Conservation (phyloP, 2,329 filamentous ascomycete species). For the Diaporthe eres region DNA sequence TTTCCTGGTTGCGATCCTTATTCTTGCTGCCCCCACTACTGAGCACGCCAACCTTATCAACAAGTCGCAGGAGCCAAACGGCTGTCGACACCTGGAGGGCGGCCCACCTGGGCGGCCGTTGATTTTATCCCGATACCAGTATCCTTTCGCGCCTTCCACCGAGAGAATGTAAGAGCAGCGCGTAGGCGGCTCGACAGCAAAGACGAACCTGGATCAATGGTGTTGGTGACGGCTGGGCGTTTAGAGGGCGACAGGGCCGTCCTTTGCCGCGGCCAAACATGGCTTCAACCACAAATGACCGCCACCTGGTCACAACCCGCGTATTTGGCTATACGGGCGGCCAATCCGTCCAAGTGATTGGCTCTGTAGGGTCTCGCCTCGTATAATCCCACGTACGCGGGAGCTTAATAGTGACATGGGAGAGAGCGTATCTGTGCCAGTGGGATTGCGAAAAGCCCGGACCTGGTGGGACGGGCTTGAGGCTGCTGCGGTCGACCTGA, state of each 20-base stretch:
- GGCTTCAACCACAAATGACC: background rate
- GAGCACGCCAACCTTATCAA: constrained; percentile 12
- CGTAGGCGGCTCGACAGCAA: background rate
- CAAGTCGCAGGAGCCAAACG: background rate
- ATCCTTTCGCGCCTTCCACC: background rate
- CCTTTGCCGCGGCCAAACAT: background rate
- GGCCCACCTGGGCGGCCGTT: background rate
- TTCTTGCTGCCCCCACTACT: background rate
- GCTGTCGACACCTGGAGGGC: background rate
- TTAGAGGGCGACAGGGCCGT: background rate
- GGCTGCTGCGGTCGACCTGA: background rate
- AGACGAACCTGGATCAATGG: too few relatives aligned
- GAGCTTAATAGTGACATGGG: background rate
- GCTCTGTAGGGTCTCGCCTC: background rate
- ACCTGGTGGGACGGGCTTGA: background rate
- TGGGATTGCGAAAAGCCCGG: background rate
- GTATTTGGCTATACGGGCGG: background rate
- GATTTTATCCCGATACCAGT: background rate
- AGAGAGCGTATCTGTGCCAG: constrained; percentile 1
- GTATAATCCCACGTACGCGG: background rate
- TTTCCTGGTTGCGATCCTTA: background rate
- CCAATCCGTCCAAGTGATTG: background rate
- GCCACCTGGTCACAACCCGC: background rate
- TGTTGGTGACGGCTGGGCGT: background rate
- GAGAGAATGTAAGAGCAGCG: background rate